Conservation (phyloP, 2,329 filamentous ascomycete species). For the Ophiostoma novo-ulmi region DNA sequence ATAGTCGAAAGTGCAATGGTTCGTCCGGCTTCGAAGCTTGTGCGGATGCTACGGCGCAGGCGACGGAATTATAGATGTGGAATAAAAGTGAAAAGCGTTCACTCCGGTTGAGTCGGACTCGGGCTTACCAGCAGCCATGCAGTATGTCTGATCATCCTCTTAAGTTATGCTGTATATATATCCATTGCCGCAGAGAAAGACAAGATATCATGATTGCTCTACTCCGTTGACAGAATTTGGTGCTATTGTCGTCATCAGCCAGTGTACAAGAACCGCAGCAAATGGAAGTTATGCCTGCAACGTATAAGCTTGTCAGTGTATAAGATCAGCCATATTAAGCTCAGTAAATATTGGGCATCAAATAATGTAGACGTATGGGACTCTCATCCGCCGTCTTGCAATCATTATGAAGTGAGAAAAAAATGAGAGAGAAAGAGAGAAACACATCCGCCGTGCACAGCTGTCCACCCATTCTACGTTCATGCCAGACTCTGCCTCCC, state of each 20-base stretch:
- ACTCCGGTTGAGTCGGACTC: neutral
- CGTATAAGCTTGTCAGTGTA: neutral
- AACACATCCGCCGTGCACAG: neutral
- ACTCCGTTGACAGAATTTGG: neutral
- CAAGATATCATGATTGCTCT: neutral
- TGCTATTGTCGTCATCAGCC: neutral
- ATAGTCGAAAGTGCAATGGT: neutral
- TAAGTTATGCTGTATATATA: no score
- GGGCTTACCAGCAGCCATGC: neutral
- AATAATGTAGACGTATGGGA: neutral
- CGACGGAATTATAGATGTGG: neutral
- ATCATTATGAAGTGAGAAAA: no score
- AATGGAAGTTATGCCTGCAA: no score
- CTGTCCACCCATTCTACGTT: no score
- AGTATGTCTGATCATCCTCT: no score
- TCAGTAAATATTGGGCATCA: no score
- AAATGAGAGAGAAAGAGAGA: no score
- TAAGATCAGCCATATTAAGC: neutral
- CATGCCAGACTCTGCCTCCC: neutral
- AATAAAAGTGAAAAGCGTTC: neutral
- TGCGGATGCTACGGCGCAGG: constrained; percentile 1
- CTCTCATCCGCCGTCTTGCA: neutral
- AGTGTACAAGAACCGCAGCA: neutral
- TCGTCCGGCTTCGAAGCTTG: neutral
- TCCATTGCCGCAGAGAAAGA: neutral